Conservation (phyloP, 1,284 basidiomycete genomes). For the Cutaneotrichosporon dermatis region DNA sequence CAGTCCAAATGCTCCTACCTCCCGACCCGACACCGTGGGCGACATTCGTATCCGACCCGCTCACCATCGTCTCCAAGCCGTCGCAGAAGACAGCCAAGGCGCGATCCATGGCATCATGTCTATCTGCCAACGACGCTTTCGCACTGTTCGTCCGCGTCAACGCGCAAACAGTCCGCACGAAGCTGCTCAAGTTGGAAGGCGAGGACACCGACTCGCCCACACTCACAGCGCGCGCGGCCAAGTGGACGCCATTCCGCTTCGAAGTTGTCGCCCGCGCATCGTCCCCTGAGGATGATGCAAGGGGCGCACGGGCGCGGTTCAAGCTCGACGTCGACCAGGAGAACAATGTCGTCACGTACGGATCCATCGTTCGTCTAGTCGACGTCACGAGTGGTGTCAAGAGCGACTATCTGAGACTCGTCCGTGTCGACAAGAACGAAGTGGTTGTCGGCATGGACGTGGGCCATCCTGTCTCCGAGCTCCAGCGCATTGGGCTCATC, state of each 20-base stretch:
- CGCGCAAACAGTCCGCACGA: constrained; percentile 91
- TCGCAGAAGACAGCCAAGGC: constrained; percentile 96
- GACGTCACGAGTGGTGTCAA: constrained; percentile 78
- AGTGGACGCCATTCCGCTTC: constrained; percentile 44
- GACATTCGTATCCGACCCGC: constrained; percentile 81
- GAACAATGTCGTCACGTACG: constrained; percentile 68
- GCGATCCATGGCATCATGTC: constrained; percentile 85
- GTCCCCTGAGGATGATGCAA: constrained; percentile 10
- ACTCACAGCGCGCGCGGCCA: constrained; percentile 32
- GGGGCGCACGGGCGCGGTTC: constrained; percentile 9
- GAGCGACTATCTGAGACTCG: constrained; percentile 80
- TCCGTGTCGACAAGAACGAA: constrained; percentile 86
- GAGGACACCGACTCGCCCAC: neutral
- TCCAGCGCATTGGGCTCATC: constrained; percentile 91
- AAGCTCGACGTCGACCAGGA: constrained; percentile 13
- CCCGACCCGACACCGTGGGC: constrained; percentile 60
- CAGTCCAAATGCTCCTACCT: too few species aligned
- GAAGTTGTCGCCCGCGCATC: constrained; percentile 30
- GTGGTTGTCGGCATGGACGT: constrained; percentile 60
- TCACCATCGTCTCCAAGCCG: constrained; percentile 93
- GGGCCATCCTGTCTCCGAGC: constrained; percentile 74
- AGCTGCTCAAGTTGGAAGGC: constrained; percentile 77
- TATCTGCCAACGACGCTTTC: constrained; percentile 82
- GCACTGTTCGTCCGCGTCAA: constrained; percentile 95
- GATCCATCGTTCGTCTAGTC: constrained; percentile 77